Evolutionary conservation across 1,284 basidiomycete species (phyloP), one percentile per base, ranked within the genome.

Genomic region (Ceratobasidium sp.): DNA sequence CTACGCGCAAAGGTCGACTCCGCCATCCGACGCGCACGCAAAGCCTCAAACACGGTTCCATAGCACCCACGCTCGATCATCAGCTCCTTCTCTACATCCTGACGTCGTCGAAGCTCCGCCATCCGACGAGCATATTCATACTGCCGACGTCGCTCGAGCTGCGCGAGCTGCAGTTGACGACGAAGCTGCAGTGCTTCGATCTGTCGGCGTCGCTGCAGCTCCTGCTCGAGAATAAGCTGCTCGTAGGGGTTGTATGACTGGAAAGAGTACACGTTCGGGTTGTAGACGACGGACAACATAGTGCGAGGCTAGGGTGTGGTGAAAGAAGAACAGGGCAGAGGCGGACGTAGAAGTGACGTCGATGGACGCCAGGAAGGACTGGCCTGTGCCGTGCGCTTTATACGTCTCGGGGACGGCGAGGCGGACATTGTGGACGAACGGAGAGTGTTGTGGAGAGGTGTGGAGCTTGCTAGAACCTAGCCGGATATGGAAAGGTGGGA

Each of bases 111-210:
- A 21, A 58, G n/a, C 32, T 70, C 67, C 8, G 67, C 67, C 41
- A 58, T 54, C 9, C 52, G 64, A n/a, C 64, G 67, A 23, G 67
- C 54, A 13, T 59, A 41, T 43, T 69, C 67, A 8, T 58, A 41
- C 41, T 70, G 67, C 18, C 67, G 54, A 11, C 67, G 43, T 49
- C 67, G 67, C 44, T 70, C 59, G 26, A 70, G 67, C n/a, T 58
- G 43, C 38, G 58, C 67, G 26, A 59, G 16, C n/a, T n/a, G n/a
- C n/a, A n/a, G n/a, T 16, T 50, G 67, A 35, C 67, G 55, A 21
- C 55, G 67, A 28, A 32, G 49, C 14, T 55, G 44, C 38, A 49
- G 50, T 21, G 28, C 67, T 44, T 70, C 67, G 11, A 35, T 44
- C 18, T 46, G 43, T 13, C 52, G 43, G 18, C 30, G 26, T 1